Base-by-base conservation (phyloP, 176 grass and related monocot species). In the Triticum dicoccoides region DNA sequence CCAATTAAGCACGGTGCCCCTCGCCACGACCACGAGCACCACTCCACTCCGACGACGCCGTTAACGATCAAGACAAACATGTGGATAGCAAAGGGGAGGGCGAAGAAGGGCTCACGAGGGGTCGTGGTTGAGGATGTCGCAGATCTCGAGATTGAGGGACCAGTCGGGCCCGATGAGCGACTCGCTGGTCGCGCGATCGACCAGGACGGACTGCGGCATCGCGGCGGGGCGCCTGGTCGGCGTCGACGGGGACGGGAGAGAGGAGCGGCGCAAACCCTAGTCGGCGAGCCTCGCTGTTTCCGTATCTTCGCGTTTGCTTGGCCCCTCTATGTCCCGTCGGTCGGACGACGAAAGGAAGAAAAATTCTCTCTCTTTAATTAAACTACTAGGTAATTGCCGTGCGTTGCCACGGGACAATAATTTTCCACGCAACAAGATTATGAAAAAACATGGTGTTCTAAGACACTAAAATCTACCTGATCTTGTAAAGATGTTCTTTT, bases 111-210 rank as follows among this genome's bases (percentile, higher is more conserved):
- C 95, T 86, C 81, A 98, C 97, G 86, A 83, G 37, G 89, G 82
- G 84, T 99, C 94, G 72, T 86, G 94, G 87, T 94, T 99, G 83
- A 99, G 88, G 88, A 94, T 85, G 69, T 99, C 97, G 82, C 97
- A 99, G 88, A 99, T 96, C 89, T 99, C 94, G 86, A 99, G 74
- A 83, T 99, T 99, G 76, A 99, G 81, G 44, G 93, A 80, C 97
- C 90, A 96, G 76, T 96, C 94, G 34, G 97, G 90, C 29, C 92
- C 93, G 86, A 98, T 89, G 65, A 94, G 87, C 79, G 88, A 83
- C 42, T 94, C 88, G 61, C 90, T 95, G 81, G 96, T 98, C 24
- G 96, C 93, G 37, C 96, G 91, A 41, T 98, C 96, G 73, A 95
- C 96, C 83, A 95, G 70, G 39, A 85, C 71, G 30, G 86, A 85